Evolutionary conservation across 1,284 basidiomycete species (phyloP).

Genomic region (Puccinia brachypodii): DNA sequence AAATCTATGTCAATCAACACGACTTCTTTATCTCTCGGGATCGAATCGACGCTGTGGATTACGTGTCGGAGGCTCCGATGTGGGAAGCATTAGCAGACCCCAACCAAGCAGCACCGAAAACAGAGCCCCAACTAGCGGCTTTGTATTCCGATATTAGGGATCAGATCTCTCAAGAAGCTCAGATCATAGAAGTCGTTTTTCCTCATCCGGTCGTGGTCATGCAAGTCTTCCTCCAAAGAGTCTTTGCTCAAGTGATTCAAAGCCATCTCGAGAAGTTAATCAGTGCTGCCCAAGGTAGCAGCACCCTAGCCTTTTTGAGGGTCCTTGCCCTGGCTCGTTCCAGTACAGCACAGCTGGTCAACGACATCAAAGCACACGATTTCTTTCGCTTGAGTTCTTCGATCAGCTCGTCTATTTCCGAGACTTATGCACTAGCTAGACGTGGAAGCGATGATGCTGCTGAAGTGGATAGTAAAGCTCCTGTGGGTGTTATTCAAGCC

Average conservation of each 20-base stretch:
- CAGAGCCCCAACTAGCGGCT: slow-evolving; percentile 74
- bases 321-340: slow-evolving; percentile 83
- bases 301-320: slow-evolving; percentile 86
- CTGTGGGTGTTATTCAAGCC: slow-evolving; percentile 12
- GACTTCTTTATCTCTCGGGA: slow-evolving; percentile 95
- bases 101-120: slow-evolving; percentile 72
- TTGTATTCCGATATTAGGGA: slow-evolving; percentile 83
- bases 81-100: slow-evolving; percentile 82
- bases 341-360: slow-evolving; percentile 75
- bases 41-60: slow-evolving; percentile 61
- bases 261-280: slow-evolving; percentile 87
- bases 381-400: slow-evolving; percentile 64
- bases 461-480: background rate
- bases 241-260: slow-evolving; percentile 97
- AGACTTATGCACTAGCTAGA: slow-evolving; percentile 29
- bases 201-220: slow-evolving; percentile 96
- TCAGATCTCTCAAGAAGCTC: slow-evolving; percentile 91
- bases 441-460: background rate
- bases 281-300: slow-evolving; percentile 69
- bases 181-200: slow-evolving; percentile 98
- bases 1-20: slow-evolving; percentile 99
- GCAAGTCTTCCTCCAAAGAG: slow-evolving; percentile 96
- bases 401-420: slow-evolving; percentile 23
- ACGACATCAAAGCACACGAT: slow-evolving; percentile 90
- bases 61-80: slow-evolving; percentile 59